These are phyloP conservation scores for Amauroascus verrucosus DNA, from an alignment of 2,329 filamentous ascomycete species.

Conservation along the genomic window DNA sequence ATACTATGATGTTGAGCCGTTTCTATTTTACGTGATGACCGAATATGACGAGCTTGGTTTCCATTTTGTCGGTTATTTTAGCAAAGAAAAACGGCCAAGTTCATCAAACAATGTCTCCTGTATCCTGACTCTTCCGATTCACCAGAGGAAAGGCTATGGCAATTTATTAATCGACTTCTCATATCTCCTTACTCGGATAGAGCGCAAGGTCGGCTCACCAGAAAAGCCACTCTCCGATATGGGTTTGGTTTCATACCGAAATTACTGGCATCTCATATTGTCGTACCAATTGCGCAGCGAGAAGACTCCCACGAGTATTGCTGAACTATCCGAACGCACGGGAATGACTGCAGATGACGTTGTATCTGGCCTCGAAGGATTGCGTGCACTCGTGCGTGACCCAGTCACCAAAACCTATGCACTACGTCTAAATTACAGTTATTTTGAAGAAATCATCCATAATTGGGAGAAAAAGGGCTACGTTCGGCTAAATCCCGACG, in stretches of 20 bases:
- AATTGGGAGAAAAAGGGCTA: slow-evolving; percentile 87
- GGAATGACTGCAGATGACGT: slow-evolving; percentile 96
- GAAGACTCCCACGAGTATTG: slow-evolving; percentile 46
- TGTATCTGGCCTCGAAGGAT: slow-evolving; percentile 79
- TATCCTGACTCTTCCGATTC: slow-evolving; percentile 89
- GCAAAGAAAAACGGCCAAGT: slow-evolving; percentile 91
- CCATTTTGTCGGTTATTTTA: slow-evolving; percentile 98
- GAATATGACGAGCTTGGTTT: slow-evolving; percentile 78
- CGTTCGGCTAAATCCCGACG: slow-evolving; percentile 68
- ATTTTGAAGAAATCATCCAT: slow-evolving; percentile 75
- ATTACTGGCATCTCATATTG: slow-evolving; percentile 87
- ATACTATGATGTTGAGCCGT: slow-evolving; percentile 99
- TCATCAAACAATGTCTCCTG: slow-evolving; percentile 97
- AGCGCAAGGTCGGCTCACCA: slow-evolving; percentile 86
- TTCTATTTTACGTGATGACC: slow-evolving; percentile 97
- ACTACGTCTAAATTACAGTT: slow-evolving; percentile 72
- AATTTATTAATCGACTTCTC: slow-evolving; percentile 97
- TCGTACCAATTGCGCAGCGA: slow-evolving; percentile 70
- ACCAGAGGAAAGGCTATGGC: slow-evolving; percentile 93
- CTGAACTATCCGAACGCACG: slow-evolving; percentile 62
- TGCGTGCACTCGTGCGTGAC: slow-evolving; percentile 81
- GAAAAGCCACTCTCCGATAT: slow-evolving; percentile 97
- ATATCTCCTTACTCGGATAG: slow-evolving; percentile 85
- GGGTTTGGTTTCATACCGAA: slow-evolving; percentile 92
- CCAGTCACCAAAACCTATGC: slow-evolving; percentile 82